These are phyloP conservation scores for Talaromyces stipitatus DNA, from an alignment of 495 filamentous ascomycete genomes.

Conservation along the genomic window DNA sequence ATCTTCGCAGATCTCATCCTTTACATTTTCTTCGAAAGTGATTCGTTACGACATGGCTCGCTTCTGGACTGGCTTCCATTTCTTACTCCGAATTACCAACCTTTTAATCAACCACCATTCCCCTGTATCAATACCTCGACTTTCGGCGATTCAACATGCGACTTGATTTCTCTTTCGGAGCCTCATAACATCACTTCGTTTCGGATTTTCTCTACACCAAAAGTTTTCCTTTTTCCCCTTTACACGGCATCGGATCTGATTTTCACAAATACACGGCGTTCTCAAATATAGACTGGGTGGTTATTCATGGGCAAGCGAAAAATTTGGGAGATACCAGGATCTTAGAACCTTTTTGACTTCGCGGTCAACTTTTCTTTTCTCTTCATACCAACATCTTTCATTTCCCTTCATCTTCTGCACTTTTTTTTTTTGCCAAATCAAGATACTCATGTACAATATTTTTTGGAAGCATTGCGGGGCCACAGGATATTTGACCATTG, in stretches of 20 bases:
- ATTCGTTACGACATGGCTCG: not conserved
- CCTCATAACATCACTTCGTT: not conserved
- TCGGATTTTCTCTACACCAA: not conserved
- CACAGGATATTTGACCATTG: not conserved
- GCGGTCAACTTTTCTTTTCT: slow-evolving; percentile 30
- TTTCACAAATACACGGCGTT: not conserved
- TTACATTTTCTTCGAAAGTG: not conserved
- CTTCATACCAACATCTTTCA: not conserved
- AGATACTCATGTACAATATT: slow-evolving; percentile 12
- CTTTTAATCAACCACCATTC: not conserved
- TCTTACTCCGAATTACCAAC: not conserved
- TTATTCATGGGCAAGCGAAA: not conserved
- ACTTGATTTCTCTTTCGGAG: slow-evolving; percentile 2
- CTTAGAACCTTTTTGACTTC: slow-evolving; percentile 36
- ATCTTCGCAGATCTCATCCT: not conserved
- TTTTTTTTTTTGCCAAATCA: slow-evolving; percentile 11
- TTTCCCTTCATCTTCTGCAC: slow-evolving; percentile 9
- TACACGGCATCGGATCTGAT: not conserved
- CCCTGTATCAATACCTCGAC: not conserved
- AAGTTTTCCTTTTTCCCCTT: not conserved
- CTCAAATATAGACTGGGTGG: slow-evolving; percentile 2
- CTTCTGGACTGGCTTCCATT: not conserved
- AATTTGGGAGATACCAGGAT: slow-evolving; percentile 41
- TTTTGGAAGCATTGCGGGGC: not conserved
- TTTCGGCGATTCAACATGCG: not conserved